Percentiles rank a stretch among this genome's conserved stretches.
Conservation (phyloP, 768 basidiomycete genomes). For the Xerocomellus chrysenteron region DNA sequence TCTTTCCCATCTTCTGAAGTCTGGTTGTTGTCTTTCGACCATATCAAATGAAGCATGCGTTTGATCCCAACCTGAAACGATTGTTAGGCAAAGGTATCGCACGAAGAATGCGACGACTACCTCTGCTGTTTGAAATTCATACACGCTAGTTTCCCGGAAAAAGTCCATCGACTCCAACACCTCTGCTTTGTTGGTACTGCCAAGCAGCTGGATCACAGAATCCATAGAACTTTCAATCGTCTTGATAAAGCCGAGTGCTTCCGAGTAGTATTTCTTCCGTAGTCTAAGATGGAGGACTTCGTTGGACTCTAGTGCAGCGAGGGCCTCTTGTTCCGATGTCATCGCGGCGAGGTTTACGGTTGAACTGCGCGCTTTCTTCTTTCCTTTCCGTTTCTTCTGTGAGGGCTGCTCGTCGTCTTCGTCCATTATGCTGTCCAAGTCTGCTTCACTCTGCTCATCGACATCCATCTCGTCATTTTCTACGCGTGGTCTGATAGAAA, state of each 20-base stretch:
- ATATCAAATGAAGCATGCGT: slow-evolving; percentile 91
- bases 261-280: slow-evolving; percentile 82
- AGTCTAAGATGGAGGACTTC: slow-evolving; percentile 66
- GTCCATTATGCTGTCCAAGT: slow-evolving; percentile 38
- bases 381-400: slow-evolving; percentile 43
- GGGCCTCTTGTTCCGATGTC: slow-evolving; percentile 66
- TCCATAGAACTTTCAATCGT: slow-evolving; percentile 68
- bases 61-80: slow-evolving; percentile 73
- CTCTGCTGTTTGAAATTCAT: slow-evolving; percentile 75
- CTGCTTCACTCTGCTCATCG: slow-evolving; percentile 42
- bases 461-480: slow-evolving; percentile 55
- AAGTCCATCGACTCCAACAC: slow-evolving; percentile 88
- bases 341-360: slow-evolving; percentile 70
- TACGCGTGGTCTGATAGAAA: slow-evolving; percentile 17
- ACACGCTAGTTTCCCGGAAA: slow-evolving; percentile 79
- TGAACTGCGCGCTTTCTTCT: slow-evolving; percentile 61
- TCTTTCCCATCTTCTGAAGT: slow-evolving; percentile 78
- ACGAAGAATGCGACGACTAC: slow-evolving; percentile 36
- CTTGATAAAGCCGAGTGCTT: slow-evolving; percentile 81
- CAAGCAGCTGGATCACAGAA: slow-evolving; percentile 72
- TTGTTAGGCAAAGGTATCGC: slow-evolving; percentile 1
- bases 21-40: slow-evolving; percentile 89
- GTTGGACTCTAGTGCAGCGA: slow-evolving; percentile 66
- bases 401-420: slow-evolving; percentile 35
- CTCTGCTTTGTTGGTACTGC: slow-evolving; percentile 82